Conservation (phyloP, 352 stramenopile species). For the Sclerospora graminicola region DNA sequence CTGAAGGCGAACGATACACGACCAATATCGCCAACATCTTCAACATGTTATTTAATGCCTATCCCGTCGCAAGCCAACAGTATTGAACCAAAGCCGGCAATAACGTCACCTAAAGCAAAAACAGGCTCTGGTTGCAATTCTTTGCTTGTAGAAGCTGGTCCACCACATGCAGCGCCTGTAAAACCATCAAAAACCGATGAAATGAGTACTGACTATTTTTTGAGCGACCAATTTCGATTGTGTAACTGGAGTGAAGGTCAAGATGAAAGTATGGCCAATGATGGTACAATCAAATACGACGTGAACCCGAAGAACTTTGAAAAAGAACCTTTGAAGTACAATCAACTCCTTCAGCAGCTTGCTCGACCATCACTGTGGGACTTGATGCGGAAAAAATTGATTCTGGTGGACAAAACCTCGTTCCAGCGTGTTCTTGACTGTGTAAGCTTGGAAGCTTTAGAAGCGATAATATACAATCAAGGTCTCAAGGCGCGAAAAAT, state of each 20-base stretch:
- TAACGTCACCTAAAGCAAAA: not conserved
- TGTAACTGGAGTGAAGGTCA: conserved; percentile 15
- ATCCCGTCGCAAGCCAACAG: not conserved
- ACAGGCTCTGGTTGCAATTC: not conserved
- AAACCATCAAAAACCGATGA: conserved; percentile 9
- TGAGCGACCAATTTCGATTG: conserved; percentile 22
- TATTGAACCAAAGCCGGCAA: not conserved
- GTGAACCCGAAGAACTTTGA: not conserved
- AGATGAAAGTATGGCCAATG: not conserved
- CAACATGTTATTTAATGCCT: not conserved
- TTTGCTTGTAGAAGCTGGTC: not conserved
- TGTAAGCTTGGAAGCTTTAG: conserved; percentile 31
- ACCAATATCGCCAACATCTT: not conserved
- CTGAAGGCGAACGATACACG: not conserved
- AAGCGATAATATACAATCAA: conserved; percentile 38
- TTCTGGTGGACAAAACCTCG: conserved; percentile 19
- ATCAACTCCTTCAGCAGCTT: conserved; percentile 21
- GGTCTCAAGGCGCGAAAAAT: conserved; percentile 31
- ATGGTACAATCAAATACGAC: not conserved
- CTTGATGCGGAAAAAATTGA: conserved; percentile 33
- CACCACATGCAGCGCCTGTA: not conserved
- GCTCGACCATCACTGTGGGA: conserved; percentile 36
- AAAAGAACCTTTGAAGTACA: conserved; percentile 1
- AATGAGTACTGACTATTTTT: conserved; percentile 23
- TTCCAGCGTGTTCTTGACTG: conserved; percentile 16